Percentiles rank a stretch among this genome's conserved stretches.
phyloP scores from a whole-genome alignment of 75 land plant genomes.

The Pseudotsuga menziesii region DNA sequence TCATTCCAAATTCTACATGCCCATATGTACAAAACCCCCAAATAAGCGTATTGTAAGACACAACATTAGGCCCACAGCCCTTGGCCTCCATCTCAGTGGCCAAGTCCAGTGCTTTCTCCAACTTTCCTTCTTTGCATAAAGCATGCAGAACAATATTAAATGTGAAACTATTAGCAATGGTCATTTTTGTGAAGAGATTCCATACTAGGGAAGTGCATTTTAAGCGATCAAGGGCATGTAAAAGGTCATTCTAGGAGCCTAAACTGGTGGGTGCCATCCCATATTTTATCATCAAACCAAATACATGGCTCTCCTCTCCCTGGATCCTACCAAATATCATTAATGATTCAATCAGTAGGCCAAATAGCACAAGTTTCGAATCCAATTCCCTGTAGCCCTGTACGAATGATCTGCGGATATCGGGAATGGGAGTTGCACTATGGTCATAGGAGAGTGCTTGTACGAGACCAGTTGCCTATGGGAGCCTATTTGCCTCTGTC shows the following conservation, averaged over 20 bases:
- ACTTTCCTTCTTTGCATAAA: constrained; percentile 42
- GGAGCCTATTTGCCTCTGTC: constrained; percentile 1
- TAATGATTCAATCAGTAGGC: not conserved
- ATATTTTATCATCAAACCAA: not conserved
- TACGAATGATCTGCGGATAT: not conserved
- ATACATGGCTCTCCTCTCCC: not conserved
- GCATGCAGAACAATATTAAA: constrained; percentile 64
- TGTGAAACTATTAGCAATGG: constrained; percentile 42
- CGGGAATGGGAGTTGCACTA: not conserved
- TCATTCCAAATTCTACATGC: constrained; percentile 30
- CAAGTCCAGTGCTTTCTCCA: constrained; percentile 33
- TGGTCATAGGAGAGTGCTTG: constrained; percentile 8
- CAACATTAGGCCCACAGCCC: constrained; percentile 15
- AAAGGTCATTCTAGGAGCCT: constrained; percentile 24
- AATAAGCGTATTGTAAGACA: constrained; percentile 49
- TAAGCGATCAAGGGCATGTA: constrained; percentile 30
- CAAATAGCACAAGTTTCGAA: not conserved
- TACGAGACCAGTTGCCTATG: not conserved
- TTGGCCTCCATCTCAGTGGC: constrained; percentile 29
- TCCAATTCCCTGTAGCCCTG: not conserved
- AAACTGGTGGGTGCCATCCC: constrained; percentile 2
- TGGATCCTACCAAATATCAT: not conserved
- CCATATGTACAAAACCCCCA: constrained; percentile 47
- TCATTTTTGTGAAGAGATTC: constrained; percentile 14
- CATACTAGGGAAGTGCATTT: constrained; percentile 39